phyloP scores from a whole-genome alignment of 345 rosid species.

The Arabis alpina region DNA sequence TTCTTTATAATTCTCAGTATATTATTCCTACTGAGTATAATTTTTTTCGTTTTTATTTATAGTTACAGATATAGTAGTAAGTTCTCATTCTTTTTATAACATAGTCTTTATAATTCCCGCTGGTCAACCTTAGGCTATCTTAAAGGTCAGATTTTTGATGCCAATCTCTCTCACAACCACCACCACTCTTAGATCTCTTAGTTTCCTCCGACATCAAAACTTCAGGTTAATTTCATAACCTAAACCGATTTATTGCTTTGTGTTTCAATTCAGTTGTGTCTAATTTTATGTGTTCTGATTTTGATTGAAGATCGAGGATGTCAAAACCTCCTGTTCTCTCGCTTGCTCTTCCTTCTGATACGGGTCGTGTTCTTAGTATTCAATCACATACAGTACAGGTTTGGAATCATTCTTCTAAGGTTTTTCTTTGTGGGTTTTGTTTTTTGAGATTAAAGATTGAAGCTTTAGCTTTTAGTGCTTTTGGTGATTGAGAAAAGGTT shows the following conservation, averaged over 20 bases:
- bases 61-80: too few relatives aligned
- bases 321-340: conserved; percentile 88
- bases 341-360: conserved; percentile 83
- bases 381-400: conserved; percentile 99
- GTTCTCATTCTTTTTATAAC: too few relatives aligned
- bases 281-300: not conserved
- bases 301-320: conserved; percentile 49
- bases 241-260: too few relatives aligned
- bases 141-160: conserved; percentile 34
- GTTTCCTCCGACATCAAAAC: conserved; percentile 6
- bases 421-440: not conserved
- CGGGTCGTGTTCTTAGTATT: conserved; percentile 98
- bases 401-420: not conserved
- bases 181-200: conserved; percentile 25
- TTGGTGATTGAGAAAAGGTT: not conserved
- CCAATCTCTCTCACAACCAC: conserved; percentile 24
- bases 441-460: too few relatives aligned
- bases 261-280: not conserved
- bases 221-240: too few relatives aligned
- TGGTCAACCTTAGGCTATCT: conserved; percentile 30
- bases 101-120: conserved; percentile 1
- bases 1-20: too few relatives aligned
- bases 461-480: too few relatives aligned
- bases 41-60: too few relatives aligned
- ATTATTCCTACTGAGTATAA: too few relatives aligned